These are phyloP conservation scores for Tulasnella sp. DNA, from an alignment of 768 basidiomycete species.

Conservation along the genomic window DNA sequence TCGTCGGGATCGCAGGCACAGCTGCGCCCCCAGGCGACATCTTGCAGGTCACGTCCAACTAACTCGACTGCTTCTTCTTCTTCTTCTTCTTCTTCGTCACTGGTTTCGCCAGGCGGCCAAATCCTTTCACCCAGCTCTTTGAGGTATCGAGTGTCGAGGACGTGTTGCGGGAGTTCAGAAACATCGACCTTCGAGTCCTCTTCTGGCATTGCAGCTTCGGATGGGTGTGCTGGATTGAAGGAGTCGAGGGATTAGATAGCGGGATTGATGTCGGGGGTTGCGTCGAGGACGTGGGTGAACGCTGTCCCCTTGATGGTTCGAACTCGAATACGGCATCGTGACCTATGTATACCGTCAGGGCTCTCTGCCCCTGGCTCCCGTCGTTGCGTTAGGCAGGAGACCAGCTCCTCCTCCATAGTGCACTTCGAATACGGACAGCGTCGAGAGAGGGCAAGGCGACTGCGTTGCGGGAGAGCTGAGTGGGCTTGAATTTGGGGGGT, in stretches of 20 bases:
- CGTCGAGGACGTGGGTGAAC: background rate
- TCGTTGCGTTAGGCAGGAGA: no score
- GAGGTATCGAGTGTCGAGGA: constrained; percentile 7
- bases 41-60: background rate
- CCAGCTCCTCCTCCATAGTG: no score
- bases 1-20: background rate
- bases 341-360: no score
- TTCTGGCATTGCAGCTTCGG: background rate
- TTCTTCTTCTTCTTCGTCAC: background rate
- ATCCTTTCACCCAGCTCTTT: background rate
- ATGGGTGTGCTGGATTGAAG: background rate
- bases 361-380: no score
- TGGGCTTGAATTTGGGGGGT: no score
- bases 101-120: background rate
- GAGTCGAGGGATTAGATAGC: background rate
- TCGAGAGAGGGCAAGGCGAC: no score
- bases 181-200: background rate
- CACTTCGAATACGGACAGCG: no score
- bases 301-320: background rate
- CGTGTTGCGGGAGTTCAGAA: background rate
- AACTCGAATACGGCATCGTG: background rate
- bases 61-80: background rate
- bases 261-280: background rate
- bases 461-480: no score
- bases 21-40: background rate